Evolutionary conservation across 1,139 yeast genomes (phyloP).

Genomic region (Saccharomyces pastorianus): DNA sequence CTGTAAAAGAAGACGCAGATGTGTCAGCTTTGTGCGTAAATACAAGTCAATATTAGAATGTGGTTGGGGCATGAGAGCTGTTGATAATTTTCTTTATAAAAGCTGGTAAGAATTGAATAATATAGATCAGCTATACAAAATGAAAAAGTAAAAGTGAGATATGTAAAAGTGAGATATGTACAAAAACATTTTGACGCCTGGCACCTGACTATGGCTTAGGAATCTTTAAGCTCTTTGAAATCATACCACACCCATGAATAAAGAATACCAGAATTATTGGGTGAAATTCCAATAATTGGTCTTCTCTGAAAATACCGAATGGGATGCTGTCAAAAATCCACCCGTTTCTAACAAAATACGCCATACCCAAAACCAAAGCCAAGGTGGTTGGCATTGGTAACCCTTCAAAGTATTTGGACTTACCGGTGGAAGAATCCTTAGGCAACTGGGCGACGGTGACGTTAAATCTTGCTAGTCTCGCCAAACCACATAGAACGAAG

Average conservation of each 20-base stretch:
- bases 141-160: not conserved
- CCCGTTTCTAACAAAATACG: slow-evolving; percentile 48
- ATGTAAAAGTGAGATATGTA: not conserved
- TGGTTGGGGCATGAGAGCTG: too few species aligned
- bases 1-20: too few species aligned
- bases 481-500: slow-evolving; percentile 89
- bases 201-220: slow-evolving; percentile 59
- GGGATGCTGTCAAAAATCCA: slow-evolving; percentile 45
- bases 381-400: slow-evolving; percentile 90
- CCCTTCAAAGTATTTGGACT: slow-evolving; percentile 83
- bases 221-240: slow-evolving; percentile 79
- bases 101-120: not conserved
- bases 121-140: not conserved
- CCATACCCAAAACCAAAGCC: slow-evolving; percentile 65
- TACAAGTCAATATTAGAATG: too few species aligned
- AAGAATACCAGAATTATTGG: slow-evolving; percentile 57
- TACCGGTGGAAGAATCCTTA: slow-evolving; percentile 66
- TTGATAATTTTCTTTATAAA: not conserved
- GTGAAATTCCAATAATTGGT: slow-evolving; percentile 63
- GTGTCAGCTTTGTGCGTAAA: too few species aligned
- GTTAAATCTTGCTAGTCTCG: slow-evolving; percentile 89
- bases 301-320: slow-evolving; percentile 50
- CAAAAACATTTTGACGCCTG: not conserved
- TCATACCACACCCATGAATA: slow-evolving; percentile 83
- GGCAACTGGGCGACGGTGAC: slow-evolving; percentile 90